These are phyloP conservation scores for Leucaena leucocephala DNA, from an alignment of 306 rosid genomes.

Conservation along the genomic window DNA sequence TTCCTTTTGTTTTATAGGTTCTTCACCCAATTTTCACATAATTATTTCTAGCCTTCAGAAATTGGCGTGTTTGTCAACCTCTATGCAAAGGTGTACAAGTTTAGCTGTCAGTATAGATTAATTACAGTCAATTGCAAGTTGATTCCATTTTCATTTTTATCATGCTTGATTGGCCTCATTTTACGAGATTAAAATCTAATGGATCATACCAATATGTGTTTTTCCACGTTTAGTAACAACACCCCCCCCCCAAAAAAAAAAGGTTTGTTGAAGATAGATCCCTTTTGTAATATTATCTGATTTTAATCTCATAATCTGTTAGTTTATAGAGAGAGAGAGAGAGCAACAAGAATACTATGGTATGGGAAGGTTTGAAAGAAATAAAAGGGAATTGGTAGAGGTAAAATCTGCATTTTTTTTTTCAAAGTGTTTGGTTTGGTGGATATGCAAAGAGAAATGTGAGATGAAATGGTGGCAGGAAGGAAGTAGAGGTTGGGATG, in stretches of 20 bases:
- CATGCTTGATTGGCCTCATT: not conserved
- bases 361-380: not conserved
- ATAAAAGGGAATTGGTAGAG: not conserved
- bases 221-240: not conserved
- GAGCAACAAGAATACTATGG: not conserved
- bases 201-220: not conserved
- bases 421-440: not conserved
- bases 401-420: not conserved
- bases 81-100: conserved; percentile 36
- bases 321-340: too few relatives aligned
- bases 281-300: not conserved
- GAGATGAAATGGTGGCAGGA: not conserved
- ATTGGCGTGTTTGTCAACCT: conserved; percentile 30
- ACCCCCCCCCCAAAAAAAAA: not conserved
- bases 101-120: conserved; percentile 25
- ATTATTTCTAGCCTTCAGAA: conserved; percentile 23
- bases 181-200: not conserved
- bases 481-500: too few relatives aligned
- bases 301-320: not conserved
- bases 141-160: conserved; percentile 16
- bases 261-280: not conserved
- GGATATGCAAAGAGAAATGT: not conserved
- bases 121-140: conserved; percentile 35
- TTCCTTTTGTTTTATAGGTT: conserved; percentile 29
- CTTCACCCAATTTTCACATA: conserved; percentile 42